Percentiles rank a stretch among this genome's conserved stretches.
Evolutionary conservation across 192 early-diverging fungal species (phyloP).

Genomic region (Backusella tuberculispora): DNA sequence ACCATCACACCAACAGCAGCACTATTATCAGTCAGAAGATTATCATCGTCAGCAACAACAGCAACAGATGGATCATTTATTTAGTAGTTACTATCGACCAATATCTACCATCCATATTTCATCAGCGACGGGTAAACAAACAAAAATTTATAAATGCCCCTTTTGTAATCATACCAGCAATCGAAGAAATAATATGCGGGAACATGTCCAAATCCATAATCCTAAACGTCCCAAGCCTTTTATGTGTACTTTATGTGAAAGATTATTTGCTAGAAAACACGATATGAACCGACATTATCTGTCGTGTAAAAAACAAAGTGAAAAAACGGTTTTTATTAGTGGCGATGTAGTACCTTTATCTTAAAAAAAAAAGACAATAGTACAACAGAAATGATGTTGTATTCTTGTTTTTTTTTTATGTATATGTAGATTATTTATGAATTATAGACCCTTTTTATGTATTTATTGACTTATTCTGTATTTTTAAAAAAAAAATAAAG

Average conservation of each 20-base stretch:
- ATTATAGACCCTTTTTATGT: not conserved
- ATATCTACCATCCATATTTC: not conserved
- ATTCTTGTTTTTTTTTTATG: not conserved
- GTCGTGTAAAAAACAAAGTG: conserved; percentile 16
- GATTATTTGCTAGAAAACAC: conserved; percentile 68
- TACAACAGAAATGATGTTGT: not conserved
- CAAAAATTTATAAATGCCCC: conserved; percentile 42
- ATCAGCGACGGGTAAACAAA: conserved; percentile 1
- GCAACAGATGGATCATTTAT: not conserved
- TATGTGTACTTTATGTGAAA: conserved; percentile 57
- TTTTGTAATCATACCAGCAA: conserved; percentile 64
- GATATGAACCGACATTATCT: conserved; percentile 67
- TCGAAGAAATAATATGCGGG: conserved; percentile 69
- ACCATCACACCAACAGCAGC: not conserved
- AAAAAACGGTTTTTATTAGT: not conserved
- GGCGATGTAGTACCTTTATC: not conserved
- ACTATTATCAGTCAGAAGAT: not conserved
- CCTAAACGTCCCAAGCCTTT: conserved; percentile 64
- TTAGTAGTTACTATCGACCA: not conserved
- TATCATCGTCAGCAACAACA: not conserved
- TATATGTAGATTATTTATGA: conserved; percentile 6
- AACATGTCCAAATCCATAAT: conserved; percentile 68
- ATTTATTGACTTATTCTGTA: not conserved
- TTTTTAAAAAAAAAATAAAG: conserved; percentile 2
- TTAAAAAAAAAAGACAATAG: not conserved